Evolutionary conservation across 1,284 basidiomycete species (phyloP), one percentile per base, ranked within the genome.

Genomic region (Stereum hirsutum): DNA sequence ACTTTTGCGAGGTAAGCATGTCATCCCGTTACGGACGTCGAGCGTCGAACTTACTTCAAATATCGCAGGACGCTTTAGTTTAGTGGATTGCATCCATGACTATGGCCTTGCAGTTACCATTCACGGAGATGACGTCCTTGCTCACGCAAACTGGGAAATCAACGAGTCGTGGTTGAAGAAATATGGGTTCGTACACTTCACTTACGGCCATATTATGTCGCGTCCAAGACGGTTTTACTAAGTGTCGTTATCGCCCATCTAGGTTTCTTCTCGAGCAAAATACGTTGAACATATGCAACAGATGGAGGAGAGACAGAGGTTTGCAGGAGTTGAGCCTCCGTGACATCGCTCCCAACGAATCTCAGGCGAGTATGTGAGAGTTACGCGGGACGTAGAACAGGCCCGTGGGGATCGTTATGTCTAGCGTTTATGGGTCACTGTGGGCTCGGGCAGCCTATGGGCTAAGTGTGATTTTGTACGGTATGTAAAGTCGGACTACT

Each of bases 91-190:
- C 54, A 57, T 89, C 19, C 72, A 85, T 47, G 81, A 85, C 47
- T 81, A 83, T 50, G 72, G 80, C 26, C 66, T 63, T 33, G 70
- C 72, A 1, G 74, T 86, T 15, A 81, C 75, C 1, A 74, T 93
- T 39, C 89, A 93, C 48, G 89, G 89, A 4, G 88, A 94, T 52
- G 91, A 95, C 55, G 85, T 91, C 24, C 69, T 95, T 15, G 82
- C 83, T 4, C 89, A 94, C 55, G 69, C 66, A 28, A 92, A 90
- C 55, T 95, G 91, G 89, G 91, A 95, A 61, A 72, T 94, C 41
- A 71, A 74, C 6, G 89, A 93, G 56, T 69, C 70, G 44, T 95
- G 89, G 79, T 66, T 95, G 38, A 72, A 75, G 45, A 77, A 83
- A 59, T 93, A 88, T 54, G 75, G 77, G 88, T 87, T 54, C 49